Evolutionary conservation across 306 rosid genomes (phyloP).

Genomic region (Mimosa bimucronata): DNA sequence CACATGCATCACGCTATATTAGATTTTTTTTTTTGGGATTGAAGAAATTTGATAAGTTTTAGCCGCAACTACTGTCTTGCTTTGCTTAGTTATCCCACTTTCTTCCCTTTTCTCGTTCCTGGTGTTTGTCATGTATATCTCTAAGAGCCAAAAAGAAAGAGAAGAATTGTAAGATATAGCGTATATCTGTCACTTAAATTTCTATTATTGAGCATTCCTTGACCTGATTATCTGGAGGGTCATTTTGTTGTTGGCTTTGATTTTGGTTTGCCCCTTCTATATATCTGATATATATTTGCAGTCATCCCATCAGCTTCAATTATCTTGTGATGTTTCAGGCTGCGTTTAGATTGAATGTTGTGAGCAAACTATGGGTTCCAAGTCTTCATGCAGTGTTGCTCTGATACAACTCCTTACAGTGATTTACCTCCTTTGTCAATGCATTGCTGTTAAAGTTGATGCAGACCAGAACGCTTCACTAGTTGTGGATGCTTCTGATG

Average conservation of each 20-base stretch:
- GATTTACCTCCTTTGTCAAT: conserved; percentile 42
- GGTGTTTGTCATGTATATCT: neutral
- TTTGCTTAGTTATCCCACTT: neutral
- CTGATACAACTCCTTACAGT: conserved; percentile 50
- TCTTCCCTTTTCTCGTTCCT: conserved; percentile 6
- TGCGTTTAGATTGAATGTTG: conserved; percentile 50
- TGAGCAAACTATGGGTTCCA: conserved; percentile 61
- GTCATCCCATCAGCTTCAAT: conserved; percentile 25
- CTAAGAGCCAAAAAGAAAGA: conserved; percentile 2
- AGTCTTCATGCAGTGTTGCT: conserved; percentile 43
- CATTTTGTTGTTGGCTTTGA: neutral
- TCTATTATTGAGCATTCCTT: conserved; percentile 22
- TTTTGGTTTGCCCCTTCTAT: neutral
- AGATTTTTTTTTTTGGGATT: neutral
- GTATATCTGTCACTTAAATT: conserved; percentile 31
- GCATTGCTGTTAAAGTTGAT: conserved; percentile 49
- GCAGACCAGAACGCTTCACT: conserved; percentile 47
- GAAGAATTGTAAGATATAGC: conserved; percentile 29
- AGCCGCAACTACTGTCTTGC: conserved; percentile 10
- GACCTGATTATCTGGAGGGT: neutral
- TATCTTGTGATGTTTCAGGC: conserved; percentile 39
- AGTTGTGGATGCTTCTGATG: conserved; percentile 60
- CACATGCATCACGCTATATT: conserved; percentile 1
- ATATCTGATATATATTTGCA: conserved; percentile 10
- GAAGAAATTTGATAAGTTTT: conserved; percentile 28